Evolutionary conservation across 2,329 filamentous ascomycete genomes (phyloP).

Genomic region (Exophiala calicioides): DNA sequence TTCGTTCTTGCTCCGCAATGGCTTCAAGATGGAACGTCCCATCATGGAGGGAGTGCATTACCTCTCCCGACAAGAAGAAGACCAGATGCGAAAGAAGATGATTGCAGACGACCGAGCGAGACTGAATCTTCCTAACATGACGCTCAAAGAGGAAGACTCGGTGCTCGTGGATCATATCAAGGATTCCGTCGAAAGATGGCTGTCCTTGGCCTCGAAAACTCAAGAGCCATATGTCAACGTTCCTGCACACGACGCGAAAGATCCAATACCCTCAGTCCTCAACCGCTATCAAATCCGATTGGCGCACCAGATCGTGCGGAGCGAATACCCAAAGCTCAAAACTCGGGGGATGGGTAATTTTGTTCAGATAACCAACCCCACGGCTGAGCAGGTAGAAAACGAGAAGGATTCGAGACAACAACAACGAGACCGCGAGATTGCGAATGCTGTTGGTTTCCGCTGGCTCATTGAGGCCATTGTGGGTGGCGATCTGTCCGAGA

Average conservation of each 20-base stretch:
- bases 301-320: slow-evolving; percentile 65
- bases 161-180: slow-evolving; percentile 46
- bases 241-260: slow-evolving; percentile 34
- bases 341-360: slow-evolving; percentile 41
- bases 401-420: slow-evolving; percentile 34
- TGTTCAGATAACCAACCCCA: slow-evolving; percentile 43
- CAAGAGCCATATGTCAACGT: slow-evolving; percentile 49
- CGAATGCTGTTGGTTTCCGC: slow-evolving; percentile 44
- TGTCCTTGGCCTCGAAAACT: slow-evolving; percentile 44
- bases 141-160: slow-evolving; percentile 55
- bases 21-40: slow-evolving; percentile 59
- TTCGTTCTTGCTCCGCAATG: slow-evolving; percentile 60
- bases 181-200: slow-evolving; percentile 43
- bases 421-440: slow-evolving; percentile 35
- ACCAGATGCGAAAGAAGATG: slow-evolving; percentile 47
- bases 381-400: slow-evolving; percentile 37
- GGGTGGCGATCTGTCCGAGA: slow-evolving; percentile 43
- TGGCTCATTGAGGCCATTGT: slow-evolving; percentile 51
- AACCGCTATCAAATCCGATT: slow-evolving; percentile 65
- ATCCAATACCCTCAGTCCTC: slow-evolving; percentile 37
- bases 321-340: slow-evolving; percentile 54
- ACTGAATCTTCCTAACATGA: slow-evolving; percentile 44
- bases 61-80: slow-evolving; percentile 61
- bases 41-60: slow-evolving; percentile 63
- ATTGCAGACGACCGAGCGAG: slow-evolving; percentile 41